phyloP scores from a whole-genome alignment of 306 rosid species.

The Trifolium repens region DNA sequence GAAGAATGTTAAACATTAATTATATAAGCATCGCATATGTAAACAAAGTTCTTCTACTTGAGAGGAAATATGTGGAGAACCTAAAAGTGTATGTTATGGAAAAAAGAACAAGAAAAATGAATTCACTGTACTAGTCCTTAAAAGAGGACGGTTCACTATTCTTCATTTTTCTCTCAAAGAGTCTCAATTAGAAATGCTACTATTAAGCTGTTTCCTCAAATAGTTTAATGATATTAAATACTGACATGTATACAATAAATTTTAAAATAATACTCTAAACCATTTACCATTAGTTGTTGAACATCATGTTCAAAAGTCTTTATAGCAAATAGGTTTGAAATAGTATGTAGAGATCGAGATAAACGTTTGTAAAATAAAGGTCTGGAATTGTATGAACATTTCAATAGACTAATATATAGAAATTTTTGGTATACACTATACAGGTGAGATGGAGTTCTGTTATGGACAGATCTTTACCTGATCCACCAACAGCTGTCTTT shows the following conservation, averaged over 20 bases:
- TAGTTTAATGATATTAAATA: conserved; percentile 22
- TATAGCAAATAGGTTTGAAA: conserved; percentile 4
- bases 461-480: conserved; percentile 64
- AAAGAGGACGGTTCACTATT: conserved; percentile 22
- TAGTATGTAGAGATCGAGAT: conserved; percentile 10
- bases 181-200: conserved; percentile 18
- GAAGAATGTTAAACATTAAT: conserved; percentile 16
- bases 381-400: conserved; percentile 23
- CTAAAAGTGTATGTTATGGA: not conserved
- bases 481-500: conserved; percentile 93
- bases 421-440: conserved; percentile 43
- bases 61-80: conserved; percentile 16
- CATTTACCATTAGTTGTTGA: conserved; percentile 21
- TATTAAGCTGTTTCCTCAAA: not conserved
- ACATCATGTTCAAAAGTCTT: conserved; percentile 6
- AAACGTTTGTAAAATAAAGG: conserved; percentile 14
- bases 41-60: not conserved
- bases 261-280: not conserved
- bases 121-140: not conserved
- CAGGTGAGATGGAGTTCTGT: conserved; percentile 93
- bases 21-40: not conserved
- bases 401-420: conserved; percentile 28
- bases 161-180: not conserved
- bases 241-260: not conserved
- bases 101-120: conserved; percentile 13